A percentile compares a stretch with the other conserved stretches of the same genome.
Evolutionary conservation across 192 early-diverging fungal genomes (phyloP).

Genomic region (Linnemannia schmuckeri): DNA sequence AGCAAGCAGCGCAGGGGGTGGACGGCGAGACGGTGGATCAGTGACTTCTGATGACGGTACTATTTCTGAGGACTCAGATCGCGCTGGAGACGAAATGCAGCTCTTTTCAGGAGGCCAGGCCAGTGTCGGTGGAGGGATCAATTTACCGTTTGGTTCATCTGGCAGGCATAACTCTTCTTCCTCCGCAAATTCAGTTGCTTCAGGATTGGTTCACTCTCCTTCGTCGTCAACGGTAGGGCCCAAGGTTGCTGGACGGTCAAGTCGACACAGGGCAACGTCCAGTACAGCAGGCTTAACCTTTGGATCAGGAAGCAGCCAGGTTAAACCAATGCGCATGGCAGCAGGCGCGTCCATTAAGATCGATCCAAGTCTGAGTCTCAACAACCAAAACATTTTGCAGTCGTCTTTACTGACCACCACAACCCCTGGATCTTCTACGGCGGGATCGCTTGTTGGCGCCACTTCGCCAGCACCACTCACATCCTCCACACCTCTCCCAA

Average conservation of each 20-base stretch:
- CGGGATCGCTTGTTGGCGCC: conserved; percentile 4
- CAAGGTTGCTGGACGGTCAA: conserved; percentile 6
- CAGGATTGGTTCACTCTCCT: not conserved
- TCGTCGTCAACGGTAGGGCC: not conserved
- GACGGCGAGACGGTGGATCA: conserved; percentile 17
- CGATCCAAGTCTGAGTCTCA: conserved; percentile 13
- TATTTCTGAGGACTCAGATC: conserved; percentile 47
- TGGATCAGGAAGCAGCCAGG: not conserved
- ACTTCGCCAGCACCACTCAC: not conserved
- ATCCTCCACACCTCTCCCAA: not conserved
- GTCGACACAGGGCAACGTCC: conserved; percentile 15
- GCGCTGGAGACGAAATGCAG: conserved; percentile 37
- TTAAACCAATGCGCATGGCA: conserved; percentile 42
- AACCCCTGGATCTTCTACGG: conserved; percentile 7
- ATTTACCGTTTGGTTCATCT: conserved; percentile 9
- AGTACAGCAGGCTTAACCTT: conserved; percentile 14
- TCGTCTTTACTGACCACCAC: conserved; percentile 4
- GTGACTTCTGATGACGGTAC: conserved; percentile 48
- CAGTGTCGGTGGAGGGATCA: conserved; percentile 33
- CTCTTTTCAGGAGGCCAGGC: conserved; percentile 42
- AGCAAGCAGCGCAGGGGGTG: conserved; percentile 6
- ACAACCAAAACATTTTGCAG: conserved; percentile 7
- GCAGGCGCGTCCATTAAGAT: conserved; percentile 41
- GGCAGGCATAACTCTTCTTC: conserved; percentile 5
- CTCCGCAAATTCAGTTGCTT: not conserved